These are phyloP conservation scores for Colletotrichum cordylinicola DNA, from an alignment of 2,329 filamentous ascomycete genomes.

Conservation along the genomic window DNA sequence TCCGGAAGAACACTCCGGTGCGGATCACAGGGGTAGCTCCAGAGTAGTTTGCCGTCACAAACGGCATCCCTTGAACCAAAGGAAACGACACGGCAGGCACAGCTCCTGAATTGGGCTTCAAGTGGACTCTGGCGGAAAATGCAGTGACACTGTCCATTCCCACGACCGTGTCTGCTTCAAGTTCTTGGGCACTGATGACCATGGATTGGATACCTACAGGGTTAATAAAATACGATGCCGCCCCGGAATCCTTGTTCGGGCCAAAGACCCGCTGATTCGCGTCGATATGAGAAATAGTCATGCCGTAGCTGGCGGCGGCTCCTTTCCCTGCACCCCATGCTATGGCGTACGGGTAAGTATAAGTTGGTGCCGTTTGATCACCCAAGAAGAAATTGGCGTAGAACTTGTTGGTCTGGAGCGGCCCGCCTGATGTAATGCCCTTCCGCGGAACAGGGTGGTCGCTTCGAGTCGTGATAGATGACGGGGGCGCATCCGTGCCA, in stretches of 20 bases:
- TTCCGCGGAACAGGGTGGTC: constrained; percentile 65
- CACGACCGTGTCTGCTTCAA: constrained; percentile 64
- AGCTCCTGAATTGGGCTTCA: constrained; percentile 60
- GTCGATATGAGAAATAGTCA: constrained; percentile 79
- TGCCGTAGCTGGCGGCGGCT: constrained; percentile 72
- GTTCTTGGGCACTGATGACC: constrained; percentile 78
- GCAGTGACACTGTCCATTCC: constrained; percentile 60
- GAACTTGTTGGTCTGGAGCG: constrained; percentile 80
- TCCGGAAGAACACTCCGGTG: constrained; percentile 75
- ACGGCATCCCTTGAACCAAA: constrained; percentile 87
- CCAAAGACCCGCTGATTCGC: constrained; percentile 72
- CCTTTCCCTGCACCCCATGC: constrained; percentile 71
- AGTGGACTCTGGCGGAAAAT: constrained; percentile 70
- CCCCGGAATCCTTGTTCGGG: constrained; percentile 56
- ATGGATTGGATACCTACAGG: constrained; percentile 84
- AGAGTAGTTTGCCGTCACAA: constrained; percentile 79
- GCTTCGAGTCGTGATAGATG: constrained; percentile 48
- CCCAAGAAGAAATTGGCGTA: constrained; percentile 83
- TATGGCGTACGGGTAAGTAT: constrained; percentile 77
- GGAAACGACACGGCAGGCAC: constrained; percentile 75
- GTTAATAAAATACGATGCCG: constrained; percentile 77
- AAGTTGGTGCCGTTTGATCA: constrained; percentile 71
- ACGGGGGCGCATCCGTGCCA: constrained; percentile 55
- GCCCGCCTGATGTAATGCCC: constrained; percentile 52
- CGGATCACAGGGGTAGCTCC: constrained; percentile 75